Percentiles rank a stretch among this genome's conserved stretches.
Conservation (phyloP, 805 yeast genomes). For the Dipodascus albidus region DNA sequence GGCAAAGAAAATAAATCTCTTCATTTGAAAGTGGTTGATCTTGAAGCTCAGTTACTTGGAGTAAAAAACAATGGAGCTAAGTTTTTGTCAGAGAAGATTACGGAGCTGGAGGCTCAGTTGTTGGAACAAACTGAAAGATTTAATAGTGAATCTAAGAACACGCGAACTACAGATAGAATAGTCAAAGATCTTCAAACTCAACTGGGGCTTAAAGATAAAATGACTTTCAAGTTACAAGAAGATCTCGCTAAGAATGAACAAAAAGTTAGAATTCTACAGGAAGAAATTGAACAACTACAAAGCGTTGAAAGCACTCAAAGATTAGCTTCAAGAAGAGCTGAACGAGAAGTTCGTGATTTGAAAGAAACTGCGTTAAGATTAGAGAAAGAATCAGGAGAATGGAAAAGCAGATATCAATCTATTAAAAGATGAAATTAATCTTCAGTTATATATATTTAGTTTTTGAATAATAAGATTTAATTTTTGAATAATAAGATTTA, state of each 20-base stretch:
- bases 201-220: conserved; percentile 20
- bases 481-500: neutral
- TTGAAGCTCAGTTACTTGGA: conserved; percentile 14
- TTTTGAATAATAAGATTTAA: too few relatives aligned
- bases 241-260: conserved; percentile 42
- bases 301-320: conserved; percentile 28
- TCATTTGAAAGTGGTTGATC: conserved; percentile 16
- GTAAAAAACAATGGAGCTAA: conserved; percentile 12
- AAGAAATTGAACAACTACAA: conserved; percentile 24
- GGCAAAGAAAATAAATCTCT: conserved; percentile 24
- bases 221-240: conserved; percentile 28
- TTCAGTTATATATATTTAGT: neutral
- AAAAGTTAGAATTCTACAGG: conserved; percentile 32
- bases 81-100: conserved; percentile 9
- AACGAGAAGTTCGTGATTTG: conserved; percentile 40
- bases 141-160: conserved; percentile 12
- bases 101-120: conserved; percentile 17
- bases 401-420: conserved; percentile 16
- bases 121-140: conserved; percentile 10
- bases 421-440: neutral
- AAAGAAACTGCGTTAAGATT: conserved; percentile 36
- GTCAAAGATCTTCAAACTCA: conserved; percentile 18
- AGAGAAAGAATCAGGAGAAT: conserved; percentile 40
- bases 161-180: conserved; percentile 16
- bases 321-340: conserved; percentile 31